phyloP scores from a whole-genome alignment of 148 eudicot species.

The Rhododendron ovatum region DNA sequence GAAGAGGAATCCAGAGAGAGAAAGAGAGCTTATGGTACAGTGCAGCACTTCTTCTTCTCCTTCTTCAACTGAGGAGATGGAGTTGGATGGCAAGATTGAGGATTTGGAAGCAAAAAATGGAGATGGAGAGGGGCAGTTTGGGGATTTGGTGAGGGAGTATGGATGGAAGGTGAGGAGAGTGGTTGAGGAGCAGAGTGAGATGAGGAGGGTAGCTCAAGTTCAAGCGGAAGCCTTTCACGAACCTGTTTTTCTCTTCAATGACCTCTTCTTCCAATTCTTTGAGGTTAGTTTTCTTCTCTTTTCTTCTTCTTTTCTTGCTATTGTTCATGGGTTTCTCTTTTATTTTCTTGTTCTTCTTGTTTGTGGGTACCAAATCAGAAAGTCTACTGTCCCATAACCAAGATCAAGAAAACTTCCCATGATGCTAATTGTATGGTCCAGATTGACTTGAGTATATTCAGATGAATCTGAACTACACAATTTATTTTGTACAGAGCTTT shows the following conservation, averaged over 20 bases:
- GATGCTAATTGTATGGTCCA: background rate
- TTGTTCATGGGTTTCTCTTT: background rate
- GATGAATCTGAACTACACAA: background rate
- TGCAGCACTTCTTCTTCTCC: background rate
- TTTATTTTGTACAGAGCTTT: background rate
- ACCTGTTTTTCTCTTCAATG: slow-evolving; percentile 54
- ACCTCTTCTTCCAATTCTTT: slow-evolving; percentile 61
- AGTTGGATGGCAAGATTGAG: background rate
- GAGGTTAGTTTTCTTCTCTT: slow-evolving; percentile 27
- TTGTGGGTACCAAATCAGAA: background rate
- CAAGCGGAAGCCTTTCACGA: slow-evolving; percentile 79
- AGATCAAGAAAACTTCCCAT: background rate
- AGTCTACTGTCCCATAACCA: background rate
- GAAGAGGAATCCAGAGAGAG: background rate
- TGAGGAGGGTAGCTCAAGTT: slow-evolving; percentile 56
- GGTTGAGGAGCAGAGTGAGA: slow-evolving; percentile 51
- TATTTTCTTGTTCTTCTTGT: background rate
- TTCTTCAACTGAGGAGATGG: slow-evolving; percentile 3
- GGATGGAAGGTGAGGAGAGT: slow-evolving; percentile 87
- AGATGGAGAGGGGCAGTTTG: slow-evolving; percentile 10
- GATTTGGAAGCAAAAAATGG: background rate
- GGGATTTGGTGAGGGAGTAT: slow-evolving; percentile 43
- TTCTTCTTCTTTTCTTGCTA: background rate
- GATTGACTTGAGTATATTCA: background rate
- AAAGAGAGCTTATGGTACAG: background rate